These are phyloP conservation scores for Paraphoma chrysanthemicola DNA, from an alignment of 2,329 filamentous ascomycete genomes.

Conservation along the genomic window DNA sequence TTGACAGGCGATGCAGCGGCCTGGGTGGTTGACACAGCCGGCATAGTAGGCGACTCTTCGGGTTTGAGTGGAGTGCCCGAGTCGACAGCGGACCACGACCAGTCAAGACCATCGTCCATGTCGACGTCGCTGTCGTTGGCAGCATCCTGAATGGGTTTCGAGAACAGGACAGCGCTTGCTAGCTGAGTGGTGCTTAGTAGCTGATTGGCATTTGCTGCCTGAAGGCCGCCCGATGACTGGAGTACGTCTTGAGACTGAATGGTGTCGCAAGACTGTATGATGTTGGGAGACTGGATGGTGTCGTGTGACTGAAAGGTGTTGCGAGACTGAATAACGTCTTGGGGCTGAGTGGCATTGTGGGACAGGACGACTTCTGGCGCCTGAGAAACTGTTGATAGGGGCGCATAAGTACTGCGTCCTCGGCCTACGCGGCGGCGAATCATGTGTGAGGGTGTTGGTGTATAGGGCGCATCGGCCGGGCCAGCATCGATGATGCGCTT, in stretches of 20 bases:
- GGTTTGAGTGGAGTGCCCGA: background rate
- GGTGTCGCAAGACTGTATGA: background rate
- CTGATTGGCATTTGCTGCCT: too few relatives aligned
- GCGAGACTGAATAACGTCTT: background rate
- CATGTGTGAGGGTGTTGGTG: conserved; percentile 3
- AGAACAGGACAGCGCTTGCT: background rate
- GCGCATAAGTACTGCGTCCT: background rate
- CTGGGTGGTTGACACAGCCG: too few relatives aligned
- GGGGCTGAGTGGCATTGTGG: background rate
- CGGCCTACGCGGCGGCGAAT: background rate
- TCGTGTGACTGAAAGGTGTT: too few relatives aligned
- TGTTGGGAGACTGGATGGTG: too few relatives aligned
- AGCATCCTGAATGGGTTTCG: background rate
- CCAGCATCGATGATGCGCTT: conserved; percentile 39
- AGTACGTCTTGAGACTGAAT: background rate
- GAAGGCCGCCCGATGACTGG: too few relatives aligned
- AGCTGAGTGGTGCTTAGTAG: too few relatives aligned
- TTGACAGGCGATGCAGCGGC: background rate
- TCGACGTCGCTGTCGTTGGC: background rate
- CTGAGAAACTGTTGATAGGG: background rate
- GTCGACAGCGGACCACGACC: background rate
- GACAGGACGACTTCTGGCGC: background rate
- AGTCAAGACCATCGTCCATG: conserved; percentile 15
- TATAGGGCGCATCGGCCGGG: conserved; percentile 16
- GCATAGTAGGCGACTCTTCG: background rate